Base-by-base conservation (phyloP, 768 basidiomycete genomes). In the Phlebiopsis flavidoalba region DNA sequence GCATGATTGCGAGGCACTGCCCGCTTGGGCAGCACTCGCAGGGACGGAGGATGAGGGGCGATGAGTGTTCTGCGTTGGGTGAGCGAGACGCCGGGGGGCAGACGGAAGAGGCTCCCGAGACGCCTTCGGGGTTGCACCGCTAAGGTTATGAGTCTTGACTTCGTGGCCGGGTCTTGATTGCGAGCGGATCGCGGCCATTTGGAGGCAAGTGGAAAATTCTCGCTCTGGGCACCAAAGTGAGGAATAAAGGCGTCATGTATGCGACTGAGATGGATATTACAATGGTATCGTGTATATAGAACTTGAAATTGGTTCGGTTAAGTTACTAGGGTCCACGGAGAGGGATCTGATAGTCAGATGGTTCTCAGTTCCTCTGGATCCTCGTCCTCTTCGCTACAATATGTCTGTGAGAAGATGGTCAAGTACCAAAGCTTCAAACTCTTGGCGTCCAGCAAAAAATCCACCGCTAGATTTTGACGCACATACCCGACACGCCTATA, bases 401-500 rank as follows among this genome's bases (percentile, higher is more conserved):
- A 31, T n/a, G 26, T 31, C 26, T 6, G 26, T n/a, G 26, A 31
- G 26, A 31, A 3, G 26, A 31, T 31, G 26, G 26, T 31, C 26
- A 2, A 31, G 26, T 31, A 6, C n/a, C 6, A 31, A 31, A 31
- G 26, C 26, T 31, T 3, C 2, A 6, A 31, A 31, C 6, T n/a
- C n/a, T n/a, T n/a, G n/a, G n/a, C n/a, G n/a, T n/a, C n/a, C 19
- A 26, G 19, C 19, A 49, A 11, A 15, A 49, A 49, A 11, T 6
- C 24, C 12, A 21, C 19, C 5, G 33, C 24, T 17, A 37, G 3
- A 51, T 8, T 21, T 31, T 48, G 14, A 45, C 8, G 12, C 19
- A 66, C 79, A 17, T 67, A 88, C 89, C 87, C 86, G 8, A 74
- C 69, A 14, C 73, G 67, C 35, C 68, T 64, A 69, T 92, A 91